Evolutionary conservation across 768 basidiomycete species (phyloP).

Genomic region (Leccinum imitatum): DNA sequence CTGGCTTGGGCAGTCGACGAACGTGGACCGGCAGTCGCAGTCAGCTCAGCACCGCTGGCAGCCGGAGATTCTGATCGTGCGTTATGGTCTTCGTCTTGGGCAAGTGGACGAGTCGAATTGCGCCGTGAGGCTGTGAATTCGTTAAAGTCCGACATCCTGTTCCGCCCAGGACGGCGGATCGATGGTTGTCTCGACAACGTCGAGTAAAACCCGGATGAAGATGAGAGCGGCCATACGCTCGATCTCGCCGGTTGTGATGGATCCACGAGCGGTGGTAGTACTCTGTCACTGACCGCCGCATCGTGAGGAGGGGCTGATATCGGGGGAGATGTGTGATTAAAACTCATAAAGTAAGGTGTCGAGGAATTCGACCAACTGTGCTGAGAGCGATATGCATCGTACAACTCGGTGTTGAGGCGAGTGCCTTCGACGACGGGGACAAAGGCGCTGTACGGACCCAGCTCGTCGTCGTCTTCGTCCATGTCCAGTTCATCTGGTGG

Average conservation of each 20-base stretch:
- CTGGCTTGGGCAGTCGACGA: too few relatives aligned
- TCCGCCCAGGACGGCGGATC: too few relatives aligned
- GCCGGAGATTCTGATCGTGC: slow-evolving; percentile 11
- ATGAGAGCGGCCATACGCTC: slow-evolving; percentile 24
- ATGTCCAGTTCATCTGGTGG: slow-evolving; percentile 57
- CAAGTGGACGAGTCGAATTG: slow-evolving; percentile 40
- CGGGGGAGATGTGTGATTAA: slow-evolving; percentile 28
- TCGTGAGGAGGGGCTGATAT: slow-evolving; percentile 28
- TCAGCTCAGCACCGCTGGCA: too few relatives aligned
- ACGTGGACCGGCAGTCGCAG: too few relatives aligned
- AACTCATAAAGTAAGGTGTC: slow-evolving; percentile 21
- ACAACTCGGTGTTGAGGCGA: slow-evolving; percentile 58
- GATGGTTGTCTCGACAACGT: slow-evolving; percentile 31
- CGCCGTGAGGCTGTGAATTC: slow-evolving; percentile 71
- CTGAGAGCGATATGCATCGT: slow-evolving; percentile 58
- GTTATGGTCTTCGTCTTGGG: slow-evolving; percentile 29
- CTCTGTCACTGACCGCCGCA: slow-evolving; percentile 19
- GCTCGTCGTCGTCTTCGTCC: slow-evolving; percentile 69
- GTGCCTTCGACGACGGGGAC: slow-evolving; percentile 47
- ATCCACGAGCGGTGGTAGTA: slow-evolving; percentile 32
- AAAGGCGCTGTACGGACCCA: slow-evolving; percentile 42
- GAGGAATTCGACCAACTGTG: slow-evolving; percentile 31
- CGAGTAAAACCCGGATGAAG: slow-evolving; percentile 26
- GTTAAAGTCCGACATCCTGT: slow-evolving; percentile 57
- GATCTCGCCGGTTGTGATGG: slow-evolving; percentile 23